Percentiles rank a stretch among this genome's conserved stretches.
Conservation (phyloP, 1,284 basidiomycete species). For the Gymnopus androsaceus region DNA sequence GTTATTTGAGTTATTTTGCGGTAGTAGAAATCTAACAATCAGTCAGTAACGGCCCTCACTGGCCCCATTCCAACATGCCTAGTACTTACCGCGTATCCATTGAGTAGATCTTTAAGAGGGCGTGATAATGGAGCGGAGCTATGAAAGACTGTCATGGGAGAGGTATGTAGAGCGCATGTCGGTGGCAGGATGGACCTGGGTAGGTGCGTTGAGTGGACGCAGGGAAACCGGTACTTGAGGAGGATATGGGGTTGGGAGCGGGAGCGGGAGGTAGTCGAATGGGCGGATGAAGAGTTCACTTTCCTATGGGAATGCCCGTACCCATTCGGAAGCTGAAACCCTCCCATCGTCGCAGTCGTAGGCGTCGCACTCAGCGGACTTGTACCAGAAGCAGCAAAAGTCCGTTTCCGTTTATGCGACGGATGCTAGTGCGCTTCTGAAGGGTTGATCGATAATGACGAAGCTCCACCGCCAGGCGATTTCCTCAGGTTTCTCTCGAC, state of each 20-base stretch:
- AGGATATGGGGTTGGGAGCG: constrained; percentile 24
- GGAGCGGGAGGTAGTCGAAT: background rate
- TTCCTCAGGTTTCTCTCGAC: constrained; percentile 1
- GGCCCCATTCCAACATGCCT: constrained; percentile 72
- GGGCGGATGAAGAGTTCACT: too few species aligned
- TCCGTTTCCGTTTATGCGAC: background rate
- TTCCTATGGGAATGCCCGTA: too few species aligned
- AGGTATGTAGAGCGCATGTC: constrained; percentile 50
- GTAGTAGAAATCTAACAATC: too few species aligned
- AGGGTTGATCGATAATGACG: background rate
- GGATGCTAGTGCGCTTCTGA: background rate
- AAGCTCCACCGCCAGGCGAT: background rate
- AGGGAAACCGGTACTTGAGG: constrained; percentile 36
- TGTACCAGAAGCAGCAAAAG: background rate
- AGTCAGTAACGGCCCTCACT: too few species aligned
- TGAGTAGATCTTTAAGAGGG: constrained; percentile 66
- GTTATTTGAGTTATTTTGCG: too few species aligned
- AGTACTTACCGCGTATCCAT: constrained; percentile 71
- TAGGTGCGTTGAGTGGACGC: constrained; percentile 36
- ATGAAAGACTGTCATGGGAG: constrained; percentile 53
- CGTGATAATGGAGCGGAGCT: constrained; percentile 58
- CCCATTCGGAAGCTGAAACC: background rate
- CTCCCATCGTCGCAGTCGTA: too few species aligned
- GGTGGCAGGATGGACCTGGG: constrained; percentile 49
- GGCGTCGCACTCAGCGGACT: background rate